Evolutionary conservation across 306 rosid species (phyloP).

Genomic region (Alnus rubra): DNA sequence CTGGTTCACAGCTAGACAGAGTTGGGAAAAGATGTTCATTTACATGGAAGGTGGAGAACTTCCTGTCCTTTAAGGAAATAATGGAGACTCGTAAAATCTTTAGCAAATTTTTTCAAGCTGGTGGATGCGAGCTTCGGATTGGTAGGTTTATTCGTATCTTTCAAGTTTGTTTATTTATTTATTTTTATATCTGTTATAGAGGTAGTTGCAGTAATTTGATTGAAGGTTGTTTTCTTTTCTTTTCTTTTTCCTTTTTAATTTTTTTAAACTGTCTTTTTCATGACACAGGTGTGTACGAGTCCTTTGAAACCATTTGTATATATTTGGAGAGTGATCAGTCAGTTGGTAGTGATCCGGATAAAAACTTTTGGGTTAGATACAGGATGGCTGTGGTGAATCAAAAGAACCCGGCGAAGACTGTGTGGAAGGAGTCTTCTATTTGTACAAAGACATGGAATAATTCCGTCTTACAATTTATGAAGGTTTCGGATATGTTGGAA

Average conservation of each 20-base stretch:
- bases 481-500: constrained; percentile 97
- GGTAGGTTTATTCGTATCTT: constrained; percentile 56
- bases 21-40: constrained; percentile 70
- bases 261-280: background rate
- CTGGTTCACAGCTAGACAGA: constrained; percentile 54
- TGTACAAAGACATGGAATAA: constrained; percentile 99
- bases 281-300: constrained; percentile 88
- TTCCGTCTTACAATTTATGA: constrained; percentile 99
- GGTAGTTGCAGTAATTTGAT: constrained; percentile 22
- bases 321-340: constrained; percentile 99
- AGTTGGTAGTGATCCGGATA: constrained; percentile 90
- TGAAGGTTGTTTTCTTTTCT: constrained; percentile 2
- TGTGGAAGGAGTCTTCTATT: constrained; percentile 98
- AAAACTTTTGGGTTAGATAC: constrained; percentile 98
- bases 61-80: constrained; percentile 93
- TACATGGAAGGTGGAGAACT: constrained; percentile 99
- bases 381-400: constrained; percentile 98
- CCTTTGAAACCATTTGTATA: constrained; percentile 97
- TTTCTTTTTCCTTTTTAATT: background rate
- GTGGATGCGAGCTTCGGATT: constrained; percentile 98
- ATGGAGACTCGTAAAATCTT: constrained; percentile 98
- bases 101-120: constrained; percentile 99
- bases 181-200: constrained; percentile 2
- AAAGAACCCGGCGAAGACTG: constrained; percentile 87
- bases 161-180: background rate